Evolutionary conservation across 495 filamentous ascomycete genomes (phyloP).

Genomic region (Jackrogersella minutella): DNA sequence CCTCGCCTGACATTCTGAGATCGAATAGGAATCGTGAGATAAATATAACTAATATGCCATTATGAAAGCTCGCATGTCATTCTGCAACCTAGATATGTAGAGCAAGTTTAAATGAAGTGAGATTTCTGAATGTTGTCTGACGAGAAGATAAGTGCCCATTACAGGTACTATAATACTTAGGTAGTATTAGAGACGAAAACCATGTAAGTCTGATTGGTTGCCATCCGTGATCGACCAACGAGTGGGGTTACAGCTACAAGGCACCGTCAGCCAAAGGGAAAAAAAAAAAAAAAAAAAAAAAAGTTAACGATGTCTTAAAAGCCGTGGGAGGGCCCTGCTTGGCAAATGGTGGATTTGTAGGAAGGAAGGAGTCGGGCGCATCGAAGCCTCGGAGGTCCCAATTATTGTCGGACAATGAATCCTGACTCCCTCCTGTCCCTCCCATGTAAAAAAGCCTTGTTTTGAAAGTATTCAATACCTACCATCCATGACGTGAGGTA

Average conservation of each 20-base stretch:
- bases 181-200: background rate
- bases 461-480: background rate
- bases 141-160: background rate
- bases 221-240: constrained; percentile 12
- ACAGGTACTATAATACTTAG: no score
- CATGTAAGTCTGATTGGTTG: background rate
- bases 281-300: constrained; percentile 5
- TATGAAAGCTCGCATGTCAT: constrained; percentile 5
- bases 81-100: constrained; percentile 9
- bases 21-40: constrained; percentile 28
- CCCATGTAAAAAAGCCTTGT: no score
- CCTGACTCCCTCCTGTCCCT: no score
- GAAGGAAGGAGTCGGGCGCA: constrained; percentile 1
- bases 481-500: no score
- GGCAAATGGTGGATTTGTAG: constrained; percentile 1
- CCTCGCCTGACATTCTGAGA: constrained; percentile 20
- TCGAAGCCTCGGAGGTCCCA: constrained; percentile 14
- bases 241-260: constrained; percentile 18
- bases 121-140: background rate
- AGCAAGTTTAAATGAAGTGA: constrained; percentile 3
- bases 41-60: constrained; percentile 22
- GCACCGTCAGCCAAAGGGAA: constrained; percentile 24
- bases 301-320: constrained; percentile 16
- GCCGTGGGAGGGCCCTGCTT: constrained; percentile 18
- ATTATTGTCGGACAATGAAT: background rate